Percentiles rank a stretch among this genome's conserved stretches.
These are phyloP conservation scores for Gentiana dahurica DNA, from an alignment of 257 asterid species.

Conservation along the genomic window DNA sequence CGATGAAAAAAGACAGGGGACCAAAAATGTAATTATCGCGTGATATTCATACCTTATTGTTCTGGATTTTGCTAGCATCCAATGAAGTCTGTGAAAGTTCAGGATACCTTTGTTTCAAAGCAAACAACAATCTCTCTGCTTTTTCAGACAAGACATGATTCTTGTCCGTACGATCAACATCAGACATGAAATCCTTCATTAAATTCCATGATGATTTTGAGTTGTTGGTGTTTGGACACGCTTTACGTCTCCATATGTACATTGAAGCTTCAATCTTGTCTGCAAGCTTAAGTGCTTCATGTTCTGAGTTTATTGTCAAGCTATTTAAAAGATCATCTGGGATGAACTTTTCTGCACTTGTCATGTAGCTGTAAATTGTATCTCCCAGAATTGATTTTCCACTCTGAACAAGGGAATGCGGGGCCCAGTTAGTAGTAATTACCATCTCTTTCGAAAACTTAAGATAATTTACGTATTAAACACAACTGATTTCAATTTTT, in stretches of 20 bases:
- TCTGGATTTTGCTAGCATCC: constrained; percentile 77
- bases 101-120: constrained; percentile 74
- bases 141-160: constrained; percentile 57
- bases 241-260: constrained; percentile 77
- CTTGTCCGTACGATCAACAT: constrained; percentile 61
- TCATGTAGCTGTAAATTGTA: constrained; percentile 52
- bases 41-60: constrained; percentile 45
- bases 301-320: constrained; percentile 59
- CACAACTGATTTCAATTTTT: neutral
- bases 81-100: constrained; percentile 81
- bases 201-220: constrained; percentile 79
- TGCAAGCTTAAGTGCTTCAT: constrained; percentile 79
- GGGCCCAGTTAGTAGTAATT: neutral
- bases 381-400: constrained; percentile 90
- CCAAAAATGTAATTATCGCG: too few species aligned
- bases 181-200: constrained; percentile 75
- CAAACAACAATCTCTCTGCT: constrained; percentile 59
- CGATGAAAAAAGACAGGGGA: too few species aligned
- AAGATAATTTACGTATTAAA: neutral
- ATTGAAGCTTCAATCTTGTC: constrained; percentile 80
- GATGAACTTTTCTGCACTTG: constrained; percentile 42
- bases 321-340: constrained; percentile 54
- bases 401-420: constrained; percentile 30
- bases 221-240: constrained; percentile 40
- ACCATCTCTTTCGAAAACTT: too few species aligned